phyloP scores from a whole-genome alignment of 352 stramenopile species.

The Plasmopara muralis region DNA sequence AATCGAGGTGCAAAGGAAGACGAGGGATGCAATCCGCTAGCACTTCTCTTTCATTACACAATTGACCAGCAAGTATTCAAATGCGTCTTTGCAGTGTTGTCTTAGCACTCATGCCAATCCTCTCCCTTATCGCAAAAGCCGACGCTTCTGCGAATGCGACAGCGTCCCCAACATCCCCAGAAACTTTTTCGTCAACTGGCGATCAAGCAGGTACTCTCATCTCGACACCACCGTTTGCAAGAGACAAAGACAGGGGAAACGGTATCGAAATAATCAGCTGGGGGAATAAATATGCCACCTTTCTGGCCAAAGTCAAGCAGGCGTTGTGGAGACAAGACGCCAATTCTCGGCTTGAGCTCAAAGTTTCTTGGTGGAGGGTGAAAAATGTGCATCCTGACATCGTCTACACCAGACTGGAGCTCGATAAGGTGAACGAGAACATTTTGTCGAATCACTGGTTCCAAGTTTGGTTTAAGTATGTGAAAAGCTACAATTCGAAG shows the following conservation, averaged over 20 bases:
- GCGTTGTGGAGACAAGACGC: neutral
- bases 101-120: neutral
- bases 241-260: neutral
- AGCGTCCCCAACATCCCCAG: neutral
- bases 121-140: neutral
- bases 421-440: too few relatives aligned
- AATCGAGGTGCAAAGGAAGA: too few relatives aligned
- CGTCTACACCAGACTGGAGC: too few relatives aligned
- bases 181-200: neutral
- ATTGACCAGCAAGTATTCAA: neutral
- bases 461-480: too few relatives aligned
- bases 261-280: neutral
- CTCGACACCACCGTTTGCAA: neutral
- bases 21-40: too few relatives aligned
- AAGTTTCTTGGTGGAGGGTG: too few relatives aligned
- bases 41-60: too few relatives aligned
- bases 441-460: too few relatives aligned
- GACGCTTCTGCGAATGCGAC: neutral
- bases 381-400: too few relatives aligned
- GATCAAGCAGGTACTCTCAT: neutral
- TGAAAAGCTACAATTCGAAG: too few relatives aligned
- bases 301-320: neutral
- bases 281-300: neutral
- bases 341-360: neutral
- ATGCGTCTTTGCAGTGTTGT: neutral